Percentiles rank a stretch among this genome's conserved stretches.
Conservation (phyloP, 495 filamentous ascomycete genomes). For the Letharia columbiana region DNA sequence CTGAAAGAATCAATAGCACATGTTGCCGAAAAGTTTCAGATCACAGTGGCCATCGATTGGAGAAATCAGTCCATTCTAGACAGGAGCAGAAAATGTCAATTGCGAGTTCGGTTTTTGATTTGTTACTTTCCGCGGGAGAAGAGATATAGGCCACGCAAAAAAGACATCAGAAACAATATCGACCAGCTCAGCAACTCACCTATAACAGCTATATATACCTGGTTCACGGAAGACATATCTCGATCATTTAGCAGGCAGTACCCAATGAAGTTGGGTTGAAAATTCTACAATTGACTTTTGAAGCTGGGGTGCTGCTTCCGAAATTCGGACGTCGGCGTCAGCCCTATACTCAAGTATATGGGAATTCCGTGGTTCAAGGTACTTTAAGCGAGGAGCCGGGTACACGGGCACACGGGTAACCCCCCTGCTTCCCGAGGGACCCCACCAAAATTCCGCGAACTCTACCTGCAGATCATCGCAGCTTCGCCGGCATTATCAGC, state of each 20-base stretch:
- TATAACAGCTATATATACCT: constrained; percentile 35
- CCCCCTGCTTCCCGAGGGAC: too few species aligned
- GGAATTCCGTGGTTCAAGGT: too few species aligned
- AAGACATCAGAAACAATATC: neutral
- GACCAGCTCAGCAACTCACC: constrained; percentile 23
- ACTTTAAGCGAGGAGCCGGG: neutral
- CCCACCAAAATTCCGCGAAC: too few species aligned
- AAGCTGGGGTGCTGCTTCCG: neutral
- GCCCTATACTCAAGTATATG: neutral
- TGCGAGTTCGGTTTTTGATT: neutral
- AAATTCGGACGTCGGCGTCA: neutral
- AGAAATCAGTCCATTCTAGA: neutral
- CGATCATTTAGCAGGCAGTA: neutral
- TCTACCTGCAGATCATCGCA: too few species aligned
- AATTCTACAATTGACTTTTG: neutral
- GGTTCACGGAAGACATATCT: constrained; percentile 10
- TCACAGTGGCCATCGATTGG: neutral
- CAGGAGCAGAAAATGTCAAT: neutral
- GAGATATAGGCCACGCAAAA: neutral
- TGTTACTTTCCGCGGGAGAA: neutral
- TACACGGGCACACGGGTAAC: neutral
- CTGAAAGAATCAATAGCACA: neutral
- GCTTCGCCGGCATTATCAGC: too few species aligned
- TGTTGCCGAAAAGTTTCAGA: neutral
- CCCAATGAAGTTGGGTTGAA: neutral